Conservation (phyloP, 2,329 filamentous ascomycete species). For the Aspergillus bombycis region DNA sequence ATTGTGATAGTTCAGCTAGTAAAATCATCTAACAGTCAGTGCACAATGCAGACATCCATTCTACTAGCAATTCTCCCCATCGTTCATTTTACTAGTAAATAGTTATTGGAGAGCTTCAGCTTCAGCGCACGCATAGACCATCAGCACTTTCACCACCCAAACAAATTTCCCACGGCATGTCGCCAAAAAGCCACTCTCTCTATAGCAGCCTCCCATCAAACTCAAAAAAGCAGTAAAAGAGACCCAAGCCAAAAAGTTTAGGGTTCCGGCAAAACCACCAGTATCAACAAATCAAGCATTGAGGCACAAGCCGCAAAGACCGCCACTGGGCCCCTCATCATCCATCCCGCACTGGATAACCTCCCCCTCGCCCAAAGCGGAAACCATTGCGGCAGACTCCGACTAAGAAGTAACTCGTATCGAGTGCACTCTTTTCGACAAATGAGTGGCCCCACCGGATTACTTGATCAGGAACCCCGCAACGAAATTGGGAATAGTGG, state of each 20-base stretch:
- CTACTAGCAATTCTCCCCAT: neutral
- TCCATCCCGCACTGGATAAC: neutral
- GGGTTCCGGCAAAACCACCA: constrained; percentile 1
- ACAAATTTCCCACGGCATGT: neutral
- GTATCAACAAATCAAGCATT: constrained; percentile 1
- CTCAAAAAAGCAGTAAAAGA: neutral
- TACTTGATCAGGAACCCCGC: constrained; percentile 23
- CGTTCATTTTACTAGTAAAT: neutral
- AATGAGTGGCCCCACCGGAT: constrained; percentile 13
- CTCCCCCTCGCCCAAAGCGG: constrained; percentile 4
- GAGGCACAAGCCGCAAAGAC: constrained; percentile 5
- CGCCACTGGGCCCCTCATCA: neutral
- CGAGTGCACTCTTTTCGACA: constrained; percentile 10
- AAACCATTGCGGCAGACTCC: constrained; percentile 11
- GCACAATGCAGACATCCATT: neutral
- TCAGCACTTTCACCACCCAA: neutral
- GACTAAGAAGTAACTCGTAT: constrained; percentile 3
- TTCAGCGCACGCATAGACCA: neutral
- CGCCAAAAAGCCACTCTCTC: neutral
- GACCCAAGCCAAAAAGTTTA: neutral
- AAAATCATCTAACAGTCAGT: neutral
- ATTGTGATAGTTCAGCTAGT: neutral
- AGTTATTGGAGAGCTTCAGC: neutral
- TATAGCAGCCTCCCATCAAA: neutral
- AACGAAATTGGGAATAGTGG: constrained; percentile 21